Conservation (phyloP, 1,139 yeast genomes). For the Pichia cactophila region DNA sequence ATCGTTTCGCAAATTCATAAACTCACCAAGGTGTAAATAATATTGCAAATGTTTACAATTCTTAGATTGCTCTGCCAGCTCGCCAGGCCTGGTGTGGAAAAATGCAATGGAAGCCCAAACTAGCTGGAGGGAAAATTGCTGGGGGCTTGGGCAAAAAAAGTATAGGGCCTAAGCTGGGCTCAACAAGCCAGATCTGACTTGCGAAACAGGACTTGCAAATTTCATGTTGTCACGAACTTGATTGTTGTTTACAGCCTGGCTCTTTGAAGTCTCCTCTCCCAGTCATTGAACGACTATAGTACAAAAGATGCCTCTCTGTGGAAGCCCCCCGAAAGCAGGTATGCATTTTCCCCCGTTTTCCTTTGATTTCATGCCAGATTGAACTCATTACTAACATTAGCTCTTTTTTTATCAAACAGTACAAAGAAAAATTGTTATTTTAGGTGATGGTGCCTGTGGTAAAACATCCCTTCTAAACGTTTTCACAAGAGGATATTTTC, state of each 20-base stretch:
- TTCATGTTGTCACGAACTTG: not conserved
- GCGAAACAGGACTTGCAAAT: not conserved
- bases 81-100: no score
- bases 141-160: no score
- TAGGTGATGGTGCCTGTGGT: constrained; percentile 98
- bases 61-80: no score
- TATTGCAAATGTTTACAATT: no score
- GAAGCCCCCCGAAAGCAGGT: constrained; percentile 58
- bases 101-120: no score
- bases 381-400: not conserved
- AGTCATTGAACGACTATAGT: not conserved
- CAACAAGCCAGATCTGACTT: not conserved
- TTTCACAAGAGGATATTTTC: constrained; percentile 95
- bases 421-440: constrained; percentile 87
- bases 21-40: no score
- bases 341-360: constrained; percentile 23
- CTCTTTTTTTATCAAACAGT: constrained; percentile 27
- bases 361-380: not conserved
- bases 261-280: not conserved
- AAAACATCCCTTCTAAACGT: constrained; percentile 89
- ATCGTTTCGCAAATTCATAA: no score
- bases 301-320: constrained; percentile 61
- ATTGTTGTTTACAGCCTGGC: not conserved
- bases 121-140: no score
- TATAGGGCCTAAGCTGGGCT: no score